phyloP scores from a whole-genome alignment of 2,329 filamentous ascomycete species.

The Talaromyces verruculosus region DNA sequence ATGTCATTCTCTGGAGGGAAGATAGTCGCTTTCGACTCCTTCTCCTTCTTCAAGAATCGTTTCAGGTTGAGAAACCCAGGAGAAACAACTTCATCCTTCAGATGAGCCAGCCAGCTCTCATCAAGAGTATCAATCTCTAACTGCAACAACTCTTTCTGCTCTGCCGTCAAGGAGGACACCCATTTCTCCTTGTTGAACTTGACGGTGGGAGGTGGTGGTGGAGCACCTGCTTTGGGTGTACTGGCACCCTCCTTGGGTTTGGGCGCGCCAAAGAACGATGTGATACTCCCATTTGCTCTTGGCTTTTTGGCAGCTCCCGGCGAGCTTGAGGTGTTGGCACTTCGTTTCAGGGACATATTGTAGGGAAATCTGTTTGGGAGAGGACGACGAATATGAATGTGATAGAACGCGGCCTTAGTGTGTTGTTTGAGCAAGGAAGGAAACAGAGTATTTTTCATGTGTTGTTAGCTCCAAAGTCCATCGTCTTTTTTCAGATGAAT shows the following conservation, averaged over 20 bases:
- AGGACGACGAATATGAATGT: background rate
- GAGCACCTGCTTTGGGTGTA: constrained; percentile 18
- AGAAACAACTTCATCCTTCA: constrained; percentile 80
- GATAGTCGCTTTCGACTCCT: constrained; percentile 69
- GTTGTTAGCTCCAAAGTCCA: background rate
- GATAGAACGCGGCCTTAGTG: background rate
- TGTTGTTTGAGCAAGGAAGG: background rate
- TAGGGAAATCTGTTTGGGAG: background rate
- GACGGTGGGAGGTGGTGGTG: constrained; percentile 23
- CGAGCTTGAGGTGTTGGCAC: constrained; percentile 51
- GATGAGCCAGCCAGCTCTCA: constrained; percentile 82
- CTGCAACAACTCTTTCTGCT: constrained; percentile 78
- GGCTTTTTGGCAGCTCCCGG: constrained; percentile 65
- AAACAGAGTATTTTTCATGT: background rate
- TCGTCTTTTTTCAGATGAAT: background rate
- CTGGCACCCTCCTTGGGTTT: constrained; percentile 47
- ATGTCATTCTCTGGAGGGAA: constrained; percentile 88
- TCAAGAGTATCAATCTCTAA: constrained; percentile 91
- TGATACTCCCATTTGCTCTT: constrained; percentile 76
- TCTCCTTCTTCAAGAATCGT: constrained; percentile 78
- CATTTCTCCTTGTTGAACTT: constrained; percentile 90
- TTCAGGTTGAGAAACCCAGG: constrained; percentile 86
- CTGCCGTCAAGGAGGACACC: constrained; percentile 73
- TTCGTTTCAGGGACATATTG: constrained; percentile 61
- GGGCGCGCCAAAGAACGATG: constrained; percentile 79